These are phyloP conservation scores for Niebla homalea DNA, from an alignment of 495 filamentous ascomycete genomes.

Conservation along the genomic window DNA sequence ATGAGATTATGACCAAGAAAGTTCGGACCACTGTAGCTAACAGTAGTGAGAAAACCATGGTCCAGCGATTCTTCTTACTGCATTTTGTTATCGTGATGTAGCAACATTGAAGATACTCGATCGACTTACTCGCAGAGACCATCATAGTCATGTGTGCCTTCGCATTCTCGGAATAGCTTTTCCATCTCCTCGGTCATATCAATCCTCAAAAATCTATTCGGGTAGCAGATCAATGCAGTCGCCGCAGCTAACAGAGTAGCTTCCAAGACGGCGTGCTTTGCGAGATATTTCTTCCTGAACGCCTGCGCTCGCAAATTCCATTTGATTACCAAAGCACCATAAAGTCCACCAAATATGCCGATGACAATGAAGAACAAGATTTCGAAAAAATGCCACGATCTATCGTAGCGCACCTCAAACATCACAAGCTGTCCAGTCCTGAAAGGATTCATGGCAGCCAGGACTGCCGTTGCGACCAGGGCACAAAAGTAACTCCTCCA, in stretches of 20 bases:
- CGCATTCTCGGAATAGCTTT: conserved; percentile 89
- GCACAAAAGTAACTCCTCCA: conserved; percentile 99
- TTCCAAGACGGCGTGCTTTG: conserved; percentile 76
- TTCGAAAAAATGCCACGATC: conserved; percentile 96
- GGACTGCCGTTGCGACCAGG: conserved; percentile 82
- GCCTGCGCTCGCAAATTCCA: conserved; percentile 89
- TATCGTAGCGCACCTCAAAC: conserved; percentile 96
- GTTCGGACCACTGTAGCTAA: conserved; percentile 71
- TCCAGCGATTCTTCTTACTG: conserved; percentile 51
- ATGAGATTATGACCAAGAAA: conserved; percentile 87
- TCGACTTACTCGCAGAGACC: conserved; percentile 67
- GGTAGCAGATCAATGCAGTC: conserved; percentile 87
- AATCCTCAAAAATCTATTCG: conserved; percentile 88
- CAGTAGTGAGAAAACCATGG: conserved; percentile 65
- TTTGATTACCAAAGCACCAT: conserved; percentile 95
- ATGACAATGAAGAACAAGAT: conserved; percentile 83
- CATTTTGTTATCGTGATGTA: not conserved
- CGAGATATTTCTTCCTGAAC: conserved; percentile 89
- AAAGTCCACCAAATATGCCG: conserved; percentile 86
- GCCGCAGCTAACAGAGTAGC: conserved; percentile 67
- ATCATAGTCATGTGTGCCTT: conserved; percentile 82
- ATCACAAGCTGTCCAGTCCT: conserved; percentile 97
- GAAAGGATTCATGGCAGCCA: conserved; percentile 96
- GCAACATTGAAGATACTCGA: not conserved
- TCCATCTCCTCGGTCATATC: conserved; percentile 99